phyloP scores from a whole-genome alignment of 176 grass and related monocot species.

The Oryza coarctata region DNA sequence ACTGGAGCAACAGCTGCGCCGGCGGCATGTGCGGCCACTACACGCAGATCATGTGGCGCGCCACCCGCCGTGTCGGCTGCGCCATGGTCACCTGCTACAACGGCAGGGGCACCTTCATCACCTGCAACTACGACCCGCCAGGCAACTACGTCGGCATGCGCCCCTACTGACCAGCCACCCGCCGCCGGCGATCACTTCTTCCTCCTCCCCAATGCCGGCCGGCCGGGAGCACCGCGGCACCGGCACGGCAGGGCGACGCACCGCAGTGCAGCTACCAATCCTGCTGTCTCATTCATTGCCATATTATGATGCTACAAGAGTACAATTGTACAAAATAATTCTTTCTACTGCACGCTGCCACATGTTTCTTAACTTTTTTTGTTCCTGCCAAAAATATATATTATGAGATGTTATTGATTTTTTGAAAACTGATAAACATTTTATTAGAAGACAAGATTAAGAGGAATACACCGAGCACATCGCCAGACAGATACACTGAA shows the following conservation, averaged over 20 bases:
- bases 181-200: background rate
- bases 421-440: too few species aligned
- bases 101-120: constrained; percentile 50
- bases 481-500: too few species aligned
- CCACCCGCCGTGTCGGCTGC: constrained; percentile 39
- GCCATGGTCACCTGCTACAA: constrained; percentile 55
- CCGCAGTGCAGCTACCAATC: background rate
- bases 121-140: constrained; percentile 80
- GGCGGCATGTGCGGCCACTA: constrained; percentile 76
- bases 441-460: too few species aligned
- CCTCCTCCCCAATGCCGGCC: background rate
- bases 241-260: background rate
- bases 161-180: constrained; percentile 48
- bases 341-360: background rate
- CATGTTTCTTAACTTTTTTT: background rate
- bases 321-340: constrained; percentile 42
- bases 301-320: constrained; percentile 26
- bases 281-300: constrained; percentile 18
- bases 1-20: constrained; percentile 62
- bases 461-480: too few species aligned
- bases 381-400: constrained; percentile 4
- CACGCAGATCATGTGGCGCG: constrained; percentile 78
- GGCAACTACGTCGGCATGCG: constrained; percentile 69
- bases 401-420: background rate
- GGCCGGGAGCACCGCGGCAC: background rate